phyloP scores from a whole-genome alignment of 805 yeast genomes.

The Metschnikowia anglica region DNA sequence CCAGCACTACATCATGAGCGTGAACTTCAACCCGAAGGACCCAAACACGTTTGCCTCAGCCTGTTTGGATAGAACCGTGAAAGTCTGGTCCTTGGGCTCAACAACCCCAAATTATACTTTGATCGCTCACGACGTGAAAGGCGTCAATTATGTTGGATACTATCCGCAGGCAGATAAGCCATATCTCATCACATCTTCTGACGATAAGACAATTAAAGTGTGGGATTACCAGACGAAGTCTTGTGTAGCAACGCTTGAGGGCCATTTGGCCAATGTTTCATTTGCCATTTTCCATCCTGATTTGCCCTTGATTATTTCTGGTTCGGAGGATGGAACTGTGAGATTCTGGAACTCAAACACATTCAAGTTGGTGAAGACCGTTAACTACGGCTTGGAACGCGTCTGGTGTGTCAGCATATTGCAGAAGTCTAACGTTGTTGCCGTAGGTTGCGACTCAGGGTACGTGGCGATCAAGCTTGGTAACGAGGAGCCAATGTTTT shows the following conservation, averaged over 20 bases:
- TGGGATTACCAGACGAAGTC: slow-evolving; percentile 99
- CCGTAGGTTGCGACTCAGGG: slow-evolving; percentile 95
- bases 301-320: slow-evolving; percentile 89
- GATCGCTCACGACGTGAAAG: slow-evolving; percentile 86
- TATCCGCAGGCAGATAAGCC: slow-evolving; percentile 98
- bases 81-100: slow-evolving; percentile 93
- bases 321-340: slow-evolving; percentile 93
- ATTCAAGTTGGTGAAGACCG: slow-evolving; percentile 87
- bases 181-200: slow-evolving; percentile 86
- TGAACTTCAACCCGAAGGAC: slow-evolving; percentile 96
- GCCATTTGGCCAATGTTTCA: slow-evolving; percentile 91
- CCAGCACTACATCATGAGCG: slow-evolving; percentile 90
- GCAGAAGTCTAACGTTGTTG: slow-evolving; percentile 70
- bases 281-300: slow-evolving; percentile 99
- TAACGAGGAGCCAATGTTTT: slow-evolving; percentile 88
- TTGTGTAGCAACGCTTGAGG: slow-evolving; percentile 90
- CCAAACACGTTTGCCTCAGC: slow-evolving; percentile 97
- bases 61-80: slow-evolving; percentile 92
- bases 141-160: slow-evolving; percentile 94
- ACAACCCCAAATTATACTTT: slow-evolving; percentile 87
- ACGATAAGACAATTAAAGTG: slow-evolving; percentile 81
- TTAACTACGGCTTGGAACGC: slow-evolving; percentile 89
- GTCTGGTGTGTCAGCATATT: slow-evolving; percentile 91
- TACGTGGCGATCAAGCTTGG: slow-evolving; percentile 86
- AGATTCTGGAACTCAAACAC: slow-evolving; percentile 95